A percentile compares a stretch with the other conserved stretches of the same genome.
Conservation (phyloP, 768 basidiomycete species). For the Suillus luteus region DNA sequence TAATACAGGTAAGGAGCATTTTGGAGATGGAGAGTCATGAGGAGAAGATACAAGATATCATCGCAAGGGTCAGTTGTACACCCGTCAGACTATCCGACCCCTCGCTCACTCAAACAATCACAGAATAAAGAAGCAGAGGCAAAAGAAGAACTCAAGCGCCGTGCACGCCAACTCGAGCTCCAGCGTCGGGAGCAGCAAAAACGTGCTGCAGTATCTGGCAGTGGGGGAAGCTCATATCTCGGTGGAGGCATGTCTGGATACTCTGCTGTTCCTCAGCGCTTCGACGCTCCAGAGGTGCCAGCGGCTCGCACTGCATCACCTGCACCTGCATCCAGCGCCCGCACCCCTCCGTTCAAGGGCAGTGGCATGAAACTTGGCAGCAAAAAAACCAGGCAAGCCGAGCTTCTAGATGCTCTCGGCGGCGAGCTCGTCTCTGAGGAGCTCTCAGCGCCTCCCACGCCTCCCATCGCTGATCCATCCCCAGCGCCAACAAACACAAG, state of each 20-base stretch:
- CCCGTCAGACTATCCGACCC: neutral
- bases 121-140: conserved; percentile 99
- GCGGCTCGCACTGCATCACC: conserved; percentile 45
- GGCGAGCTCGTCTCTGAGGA: conserved; percentile 64
- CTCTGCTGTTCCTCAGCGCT: conserved; percentile 64
- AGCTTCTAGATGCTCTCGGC: conserved; percentile 85
- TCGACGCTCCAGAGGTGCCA: conserved; percentile 62
- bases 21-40: conserved; percentile 92
- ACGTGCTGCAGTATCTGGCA: conserved; percentile 56
- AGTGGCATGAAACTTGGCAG: conserved; percentile 95
- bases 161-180: conserved; percentile 97
- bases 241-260: conserved; percentile 74
- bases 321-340: conserved; percentile 48
- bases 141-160: conserved; percentile 97
- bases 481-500: conserved; percentile 48
- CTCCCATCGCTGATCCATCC: conserved; percentile 49
- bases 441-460: conserved; percentile 52
- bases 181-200: conserved; percentile 93
- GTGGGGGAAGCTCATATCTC: conserved; percentile 56
- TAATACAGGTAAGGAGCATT: conserved; percentile 77
- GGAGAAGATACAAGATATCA: conserved; percentile 97
- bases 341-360: conserved; percentile 85
- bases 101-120: neutral
- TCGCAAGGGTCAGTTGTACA: conserved; percentile 69
- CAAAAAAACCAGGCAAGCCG: conserved; percentile 89